Percentiles rank a stretch among this genome's conserved stretches.
phyloP scores from a whole-genome alignment of 2,329 filamentous ascomycete species.

The Talaromyces verruculosus region DNA sequence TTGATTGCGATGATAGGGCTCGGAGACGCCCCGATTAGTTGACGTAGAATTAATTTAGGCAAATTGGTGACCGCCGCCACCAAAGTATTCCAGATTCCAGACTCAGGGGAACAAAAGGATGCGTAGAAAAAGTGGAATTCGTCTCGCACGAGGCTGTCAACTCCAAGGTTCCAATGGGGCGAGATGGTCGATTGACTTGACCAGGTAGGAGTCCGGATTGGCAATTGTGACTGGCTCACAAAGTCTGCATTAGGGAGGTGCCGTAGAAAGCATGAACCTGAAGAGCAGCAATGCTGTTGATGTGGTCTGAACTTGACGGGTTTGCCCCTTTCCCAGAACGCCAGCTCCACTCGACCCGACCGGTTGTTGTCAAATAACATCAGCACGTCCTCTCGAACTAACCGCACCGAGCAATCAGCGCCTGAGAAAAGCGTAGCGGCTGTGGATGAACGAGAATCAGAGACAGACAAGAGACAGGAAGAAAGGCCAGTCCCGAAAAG shows the following conservation, averaged over 20 bases:
- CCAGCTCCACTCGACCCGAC: slow-evolving; percentile 13
- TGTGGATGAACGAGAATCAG: slow-evolving; percentile 30
- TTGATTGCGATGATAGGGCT: neutral
- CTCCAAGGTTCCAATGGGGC: slow-evolving; percentile 13
- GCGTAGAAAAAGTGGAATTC: slow-evolving; percentile 15
- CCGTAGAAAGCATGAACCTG: neutral
- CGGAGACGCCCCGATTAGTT: neutral
- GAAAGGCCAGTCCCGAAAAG: slow-evolving; percentile 7
- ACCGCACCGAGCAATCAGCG: slow-evolving; percentile 7
- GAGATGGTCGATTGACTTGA: neutral
- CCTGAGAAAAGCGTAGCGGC: slow-evolving; percentile 20
- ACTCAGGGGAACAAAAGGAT: slow-evolving; percentile 5
- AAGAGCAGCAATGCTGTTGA: neutral
- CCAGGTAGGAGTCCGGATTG: neutral
- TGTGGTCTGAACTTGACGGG: slow-evolving; percentile 1
- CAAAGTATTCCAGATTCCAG: slow-evolving; percentile 14
- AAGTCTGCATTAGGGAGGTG: slow-evolving; percentile 10
- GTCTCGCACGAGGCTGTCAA: slow-evolving; percentile 18
- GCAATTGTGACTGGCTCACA: slow-evolving; percentile 9
- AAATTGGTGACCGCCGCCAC: slow-evolving; percentile 11
- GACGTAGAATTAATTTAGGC: neutral
- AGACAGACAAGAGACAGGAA: slow-evolving; percentile 23
- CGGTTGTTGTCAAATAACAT: neutral
- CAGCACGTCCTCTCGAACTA: slow-evolving; percentile 1
- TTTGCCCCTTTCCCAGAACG: slow-evolving; percentile 15